Percentiles rank a stretch among this genome's conserved stretches.
Conservation (phyloP, 2,329 filamentous ascomycete species). For the Fusarium dlaminii region DNA sequence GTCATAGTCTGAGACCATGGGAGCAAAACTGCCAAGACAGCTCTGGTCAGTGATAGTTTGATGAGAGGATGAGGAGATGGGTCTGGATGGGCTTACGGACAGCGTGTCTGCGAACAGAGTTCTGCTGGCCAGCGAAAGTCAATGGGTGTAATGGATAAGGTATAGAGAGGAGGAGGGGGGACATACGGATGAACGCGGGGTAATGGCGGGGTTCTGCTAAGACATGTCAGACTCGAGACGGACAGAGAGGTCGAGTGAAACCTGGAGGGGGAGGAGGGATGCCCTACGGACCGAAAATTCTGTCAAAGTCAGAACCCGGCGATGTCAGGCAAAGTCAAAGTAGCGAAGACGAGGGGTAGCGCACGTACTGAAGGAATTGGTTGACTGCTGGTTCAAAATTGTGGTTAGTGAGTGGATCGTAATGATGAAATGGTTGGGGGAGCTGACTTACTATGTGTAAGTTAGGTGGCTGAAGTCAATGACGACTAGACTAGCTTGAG, state of each 20-base stretch:
- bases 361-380: not conserved
- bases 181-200: not conserved
- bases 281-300: not conserved
- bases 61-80: accelerated
- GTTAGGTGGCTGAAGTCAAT: not conserved
- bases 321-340: not conserved
- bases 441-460: not conserved
- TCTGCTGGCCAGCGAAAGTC: not conserved
- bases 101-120: not conserved
- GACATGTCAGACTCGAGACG: not conserved
- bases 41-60: not conserved
- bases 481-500: not conserved
- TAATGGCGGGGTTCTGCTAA: not conserved
- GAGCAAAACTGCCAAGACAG: not conserved
- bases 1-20: not conserved
- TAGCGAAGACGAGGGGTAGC: not conserved
- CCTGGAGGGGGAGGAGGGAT: not conserved
- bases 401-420: not conserved
- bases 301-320: not conserved
- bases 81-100: not conserved
- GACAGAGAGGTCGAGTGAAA: not conserved
- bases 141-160: not conserved
- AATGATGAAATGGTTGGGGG: not conserved
- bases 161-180: not conserved
- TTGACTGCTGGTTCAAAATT: not conserved